These are phyloP conservation scores for Solanum hybrid DNA, from an alignment of 305 asterid genomes.

Conservation along the genomic window DNA sequence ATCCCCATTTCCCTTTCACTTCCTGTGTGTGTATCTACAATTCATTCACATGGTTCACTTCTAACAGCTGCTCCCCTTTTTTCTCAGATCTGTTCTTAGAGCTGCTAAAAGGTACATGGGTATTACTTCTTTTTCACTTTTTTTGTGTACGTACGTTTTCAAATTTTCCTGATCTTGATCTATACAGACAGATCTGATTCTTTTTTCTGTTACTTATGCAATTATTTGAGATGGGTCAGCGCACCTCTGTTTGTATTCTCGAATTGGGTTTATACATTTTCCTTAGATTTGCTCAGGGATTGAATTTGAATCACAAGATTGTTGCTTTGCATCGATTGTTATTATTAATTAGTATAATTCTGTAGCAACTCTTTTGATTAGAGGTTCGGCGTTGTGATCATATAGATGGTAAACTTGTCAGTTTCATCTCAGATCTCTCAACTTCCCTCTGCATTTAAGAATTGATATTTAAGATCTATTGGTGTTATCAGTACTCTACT, in stretches of 20 bases:
- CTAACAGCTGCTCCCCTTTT: not conserved
- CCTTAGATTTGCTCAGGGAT: not conserved
- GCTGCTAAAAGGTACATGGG: not conserved
- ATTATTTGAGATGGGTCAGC: not conserved
- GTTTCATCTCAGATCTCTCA: not conserved
- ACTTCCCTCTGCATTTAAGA: not conserved
- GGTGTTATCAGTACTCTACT: not conserved
- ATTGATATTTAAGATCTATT: not conserved
- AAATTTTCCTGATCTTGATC: not conserved
- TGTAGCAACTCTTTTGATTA: not conserved
- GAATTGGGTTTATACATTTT: not conserved
- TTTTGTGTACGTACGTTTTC: not conserved
- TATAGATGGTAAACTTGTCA: not conserved
- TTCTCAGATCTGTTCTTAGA: not conserved
- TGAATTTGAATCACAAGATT: conserved; percentile 2
- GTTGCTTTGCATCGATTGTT: not conserved
- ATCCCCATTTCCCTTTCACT: not conserved
- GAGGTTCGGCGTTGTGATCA: not conserved
- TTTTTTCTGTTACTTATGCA: not conserved
- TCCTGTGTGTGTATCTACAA: not conserved
- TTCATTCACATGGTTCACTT: not conserved
- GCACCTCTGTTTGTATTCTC: not conserved
- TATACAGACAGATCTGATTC: not conserved
- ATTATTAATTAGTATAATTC: not conserved
- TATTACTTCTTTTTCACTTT: not conserved